Evolutionary conservation across 2,329 filamentous ascomycete genomes (phyloP), one percentile per base, ranked within the genome.

Genomic region (Fusarium oxysporum): DNA sequence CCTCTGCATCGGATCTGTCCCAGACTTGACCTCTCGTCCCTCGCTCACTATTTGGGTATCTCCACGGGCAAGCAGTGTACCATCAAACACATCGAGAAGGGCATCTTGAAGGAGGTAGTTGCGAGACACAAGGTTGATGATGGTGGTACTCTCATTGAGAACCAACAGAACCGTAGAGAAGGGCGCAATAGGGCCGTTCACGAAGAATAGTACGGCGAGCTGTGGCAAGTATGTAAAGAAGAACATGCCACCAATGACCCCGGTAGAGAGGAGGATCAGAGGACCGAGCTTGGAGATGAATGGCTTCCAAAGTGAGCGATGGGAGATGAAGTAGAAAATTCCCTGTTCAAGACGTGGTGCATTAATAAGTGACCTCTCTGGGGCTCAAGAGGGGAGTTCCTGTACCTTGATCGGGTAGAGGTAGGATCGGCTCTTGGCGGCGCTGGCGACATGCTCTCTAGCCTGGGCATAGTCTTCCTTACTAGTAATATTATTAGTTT

Each of bases 21-120:
- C 87, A 1, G 86, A 81, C 56, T 92, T 92, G 71, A 97, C 81
- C 79, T 96, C 89, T 56, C 95, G 88, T 21, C 95, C 93, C 68
- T 92, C 89, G 16, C 89, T 86, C 11, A 98, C 92, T 6, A 98
- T 86, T 3, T 83, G 85, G 1, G 84, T 84, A 35, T 85, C 83
- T 71, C 87, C 85, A 54, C 81, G 84, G 3, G 88, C 78, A 12
- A 91, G 79, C 30, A 92, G 82, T 0, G 89, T 90, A 37, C 92
- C 94, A 79, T 98, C 96, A 80, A 98, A 98, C 1, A 93, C 96
- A 80, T 98, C 95, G 32, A 96, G 86, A 38, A 98, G 86, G 0
- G 94, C 92, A 70, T 97, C 94, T 73, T 93, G 91, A 48, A 97
- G 89, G 41, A 97, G 83, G 79, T 94, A 96, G 45, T 89, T 92